phyloP scores from a whole-genome alignment of 2,329 filamentous ascomycete species.

The Penicillium palitans region DNA sequence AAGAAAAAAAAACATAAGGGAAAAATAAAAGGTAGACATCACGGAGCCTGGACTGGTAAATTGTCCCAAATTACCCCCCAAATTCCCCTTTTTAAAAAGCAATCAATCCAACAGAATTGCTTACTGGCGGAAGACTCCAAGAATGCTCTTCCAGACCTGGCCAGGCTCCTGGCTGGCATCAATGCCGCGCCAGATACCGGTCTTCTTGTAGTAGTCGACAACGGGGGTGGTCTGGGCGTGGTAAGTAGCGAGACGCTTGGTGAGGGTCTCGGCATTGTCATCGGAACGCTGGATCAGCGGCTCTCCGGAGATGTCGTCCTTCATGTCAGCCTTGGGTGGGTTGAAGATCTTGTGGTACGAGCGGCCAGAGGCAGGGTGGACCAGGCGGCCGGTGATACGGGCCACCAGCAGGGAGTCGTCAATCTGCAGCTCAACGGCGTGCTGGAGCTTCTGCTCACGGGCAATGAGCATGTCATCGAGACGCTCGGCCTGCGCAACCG shows the following conservation, averaged over 20 bases:
- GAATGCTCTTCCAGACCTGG: slow-evolving; percentile 90
- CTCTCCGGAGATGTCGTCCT: slow-evolving; percentile 94
- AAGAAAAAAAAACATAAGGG: slow-evolving; percentile 20
- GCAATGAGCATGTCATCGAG: slow-evolving; percentile 85
- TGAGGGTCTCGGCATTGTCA: slow-evolving; percentile 92
- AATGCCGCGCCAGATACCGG: slow-evolving; percentile 92
- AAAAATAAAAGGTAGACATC: slow-evolving; percentile 22
- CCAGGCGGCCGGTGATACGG: slow-evolving; percentile 91
- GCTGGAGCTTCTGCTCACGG: slow-evolving; percentile 81
- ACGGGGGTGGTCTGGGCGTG: slow-evolving; percentile 92
- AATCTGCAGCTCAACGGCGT: slow-evolving; percentile 95
- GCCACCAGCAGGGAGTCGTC: slow-evolving; percentile 91
- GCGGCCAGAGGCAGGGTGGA: slow-evolving; percentile 94
- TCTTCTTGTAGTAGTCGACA: slow-evolving; percentile 94
- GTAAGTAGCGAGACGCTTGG: slow-evolving; percentile 92
- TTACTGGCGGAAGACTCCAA: slow-evolving; percentile 73
- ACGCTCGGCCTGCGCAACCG: slow-evolving; percentile 90
- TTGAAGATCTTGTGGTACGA: slow-evolving; percentile 99
- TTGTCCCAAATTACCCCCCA: slow-evolving; percentile 11
- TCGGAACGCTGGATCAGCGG: slow-evolving; percentile 94
- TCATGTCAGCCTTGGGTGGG: slow-evolving; percentile 91
- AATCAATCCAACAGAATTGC: slow-evolving; percentile 28
- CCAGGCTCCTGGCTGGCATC: slow-evolving; percentile 96
- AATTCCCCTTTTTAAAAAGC: slow-evolving; percentile 54
- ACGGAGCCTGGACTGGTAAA: slow-evolving; percentile 13